Conservation (phyloP, 2,329 filamentous ascomycete species). For the Sclerotinia sclerotiorum region DNA sequence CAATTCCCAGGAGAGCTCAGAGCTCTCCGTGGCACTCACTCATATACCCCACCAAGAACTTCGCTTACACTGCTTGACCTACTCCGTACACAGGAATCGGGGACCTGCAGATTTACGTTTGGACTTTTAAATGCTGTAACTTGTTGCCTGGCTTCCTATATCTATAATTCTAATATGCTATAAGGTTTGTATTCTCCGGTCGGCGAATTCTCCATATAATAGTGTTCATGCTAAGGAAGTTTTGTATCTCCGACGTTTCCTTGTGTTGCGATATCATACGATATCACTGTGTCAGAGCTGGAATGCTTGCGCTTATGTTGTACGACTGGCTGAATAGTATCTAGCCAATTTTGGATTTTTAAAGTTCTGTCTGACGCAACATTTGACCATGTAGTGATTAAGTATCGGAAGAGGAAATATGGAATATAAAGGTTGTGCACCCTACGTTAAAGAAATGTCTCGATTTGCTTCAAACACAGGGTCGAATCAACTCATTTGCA, state of each 20-base stretch:
- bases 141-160: not conserved
- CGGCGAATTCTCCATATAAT: constrained; percentile 21
- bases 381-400: not conserved
- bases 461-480: constrained; percentile 11
- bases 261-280: constrained; percentile 17
- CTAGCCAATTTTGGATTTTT: constrained; percentile 2
- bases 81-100: constrained; percentile 2
- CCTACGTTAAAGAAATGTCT: constrained; percentile 19
- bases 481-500: constrained; percentile 11
- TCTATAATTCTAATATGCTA: not conserved
- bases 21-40: not conserved
- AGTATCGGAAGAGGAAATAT: constrained; percentile 19
- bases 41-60: not conserved
- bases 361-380: not conserved
- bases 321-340: constrained; percentile 18
- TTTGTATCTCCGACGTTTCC: constrained; percentile 1
- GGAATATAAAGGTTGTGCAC: constrained; percentile 22
- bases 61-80: not conserved
- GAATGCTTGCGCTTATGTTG: constrained; percentile 13
- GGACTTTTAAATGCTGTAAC: not conserved
- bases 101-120: constrained; percentile 8
- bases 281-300: constrained; percentile 17
- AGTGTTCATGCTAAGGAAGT: not conserved
- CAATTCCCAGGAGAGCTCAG: not conserved
- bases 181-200: constrained; percentile 23